phyloP scores from a whole-genome alignment of 2,329 filamentous ascomycete species.

The Aspergillus tamarii region DNA sequence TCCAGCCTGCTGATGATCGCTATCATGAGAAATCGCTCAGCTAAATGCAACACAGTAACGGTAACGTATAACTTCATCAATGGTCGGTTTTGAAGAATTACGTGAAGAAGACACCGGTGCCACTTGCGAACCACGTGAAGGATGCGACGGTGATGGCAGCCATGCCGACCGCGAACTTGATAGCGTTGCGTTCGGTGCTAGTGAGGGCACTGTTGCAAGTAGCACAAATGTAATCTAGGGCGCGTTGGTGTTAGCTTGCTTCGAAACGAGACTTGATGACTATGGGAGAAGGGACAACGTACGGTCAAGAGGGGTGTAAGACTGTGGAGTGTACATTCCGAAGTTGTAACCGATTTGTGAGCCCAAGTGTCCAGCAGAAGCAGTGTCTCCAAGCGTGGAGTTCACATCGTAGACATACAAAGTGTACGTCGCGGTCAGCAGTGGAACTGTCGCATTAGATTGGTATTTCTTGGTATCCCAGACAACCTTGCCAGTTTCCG shows the following conservation, averaged over 20 bases:
- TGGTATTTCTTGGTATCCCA: conserved; percentile 65
- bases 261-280: conserved; percentile 6
- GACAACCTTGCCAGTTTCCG: conserved; percentile 55
- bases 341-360: conserved; percentile 58
- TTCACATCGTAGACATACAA: conserved; percentile 64
- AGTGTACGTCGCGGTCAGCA: conserved; percentile 65
- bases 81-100: conserved; percentile 17
- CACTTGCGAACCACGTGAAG: conserved; percentile 57
- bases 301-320: conserved; percentile 55
- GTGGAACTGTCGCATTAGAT: conserved; percentile 51
- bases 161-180: conserved; percentile 61
- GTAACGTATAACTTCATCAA: conserved; percentile 9
- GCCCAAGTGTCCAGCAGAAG: conserved; percentile 59
- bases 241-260: conserved; percentile 21
- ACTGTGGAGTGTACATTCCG: conserved; percentile 64
- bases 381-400: conserved; percentile 54
- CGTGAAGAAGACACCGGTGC: conserved; percentile 40
- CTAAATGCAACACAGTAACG: conserved; percentile 24
- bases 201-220: conserved; percentile 61
- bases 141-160: conserved; percentile 59
- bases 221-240: conserved; percentile 56
- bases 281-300: conserved; percentile 29
- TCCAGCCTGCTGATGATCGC: conserved; percentile 29
- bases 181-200: conserved; percentile 56
- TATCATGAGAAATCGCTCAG: conserved; percentile 30